A percentile compares a stretch with the other conserved stretches of the same genome.
phyloP scores from a whole-genome alignment of 2,329 filamentous ascomycete genomes.

The Fusarium ramigenum region DNA sequence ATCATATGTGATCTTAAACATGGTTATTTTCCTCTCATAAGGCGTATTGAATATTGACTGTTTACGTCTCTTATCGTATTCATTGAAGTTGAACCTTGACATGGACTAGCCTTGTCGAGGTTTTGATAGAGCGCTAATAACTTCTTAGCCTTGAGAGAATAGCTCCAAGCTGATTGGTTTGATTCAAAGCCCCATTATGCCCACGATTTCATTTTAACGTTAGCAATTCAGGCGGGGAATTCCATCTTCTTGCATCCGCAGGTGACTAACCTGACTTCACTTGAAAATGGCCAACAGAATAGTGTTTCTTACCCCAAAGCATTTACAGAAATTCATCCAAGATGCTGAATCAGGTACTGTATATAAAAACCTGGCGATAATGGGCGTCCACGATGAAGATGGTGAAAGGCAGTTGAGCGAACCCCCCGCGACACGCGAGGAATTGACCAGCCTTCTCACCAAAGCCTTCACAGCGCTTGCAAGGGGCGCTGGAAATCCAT shows the following conservation, averaged over 20 bases:
- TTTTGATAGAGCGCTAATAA: accelerated
- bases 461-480: not conserved
- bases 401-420: not conserved
- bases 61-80: not conserved
- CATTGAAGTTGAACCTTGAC: not conserved
- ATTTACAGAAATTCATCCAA: too few relatives aligned
- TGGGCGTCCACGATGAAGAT: not conserved
- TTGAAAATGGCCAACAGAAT: too few relatives aligned
- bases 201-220: not conserved
- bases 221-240: not conserved
- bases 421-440: not conserved
- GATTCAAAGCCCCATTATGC: not conserved
- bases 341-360: too few relatives aligned
- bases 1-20: not conserved
- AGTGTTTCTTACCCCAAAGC: too few relatives aligned
- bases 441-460: not conserved
- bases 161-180: not conserved
- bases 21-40: not conserved
- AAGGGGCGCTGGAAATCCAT: not conserved
- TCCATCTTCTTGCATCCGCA: too few relatives aligned
- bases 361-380: too few relatives aligned
- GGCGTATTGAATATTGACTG: not conserved
- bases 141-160: not conserved
- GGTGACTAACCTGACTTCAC: too few relatives aligned
- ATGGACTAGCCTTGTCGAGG: accelerated